These are phyloP conservation scores for Heliamphora exappendiculata DNA, from an alignment of 148 eudicot genomes.

Conservation along the genomic window DNA sequence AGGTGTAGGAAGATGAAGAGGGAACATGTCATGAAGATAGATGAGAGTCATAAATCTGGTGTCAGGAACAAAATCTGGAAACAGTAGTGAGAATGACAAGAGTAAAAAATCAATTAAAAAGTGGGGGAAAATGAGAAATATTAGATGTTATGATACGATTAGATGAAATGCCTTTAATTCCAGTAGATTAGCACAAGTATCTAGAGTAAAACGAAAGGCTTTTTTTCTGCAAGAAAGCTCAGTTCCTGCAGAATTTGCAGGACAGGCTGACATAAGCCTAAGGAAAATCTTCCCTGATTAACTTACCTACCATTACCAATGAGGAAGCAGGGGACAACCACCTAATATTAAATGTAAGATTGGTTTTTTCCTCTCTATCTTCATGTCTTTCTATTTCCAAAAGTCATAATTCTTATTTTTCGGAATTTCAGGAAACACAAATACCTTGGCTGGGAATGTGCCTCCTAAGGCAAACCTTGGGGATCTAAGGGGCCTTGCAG, in stretches of 20 bases:
- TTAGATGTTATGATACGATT: neutral
- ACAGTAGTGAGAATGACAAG: neutral
- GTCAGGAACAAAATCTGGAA: neutral
- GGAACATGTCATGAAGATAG: neutral
- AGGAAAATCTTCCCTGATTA: neutral
- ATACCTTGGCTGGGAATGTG: constrained; percentile 88
- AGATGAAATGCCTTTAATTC: neutral
- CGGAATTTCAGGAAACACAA: constrained; percentile 77
- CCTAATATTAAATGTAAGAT: neutral
- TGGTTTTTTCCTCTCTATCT: neutral
- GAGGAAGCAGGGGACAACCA: neutral
- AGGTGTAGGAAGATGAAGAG: neutral
- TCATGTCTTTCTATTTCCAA: neutral
- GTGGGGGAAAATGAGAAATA: neutral
- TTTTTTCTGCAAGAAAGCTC: neutral
- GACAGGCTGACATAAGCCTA: neutral
- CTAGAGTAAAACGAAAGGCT: neutral
- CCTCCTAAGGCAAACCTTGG: constrained; percentile 95
- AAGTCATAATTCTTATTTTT: neutral
- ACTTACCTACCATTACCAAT: neutral
- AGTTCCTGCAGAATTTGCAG: neutral
- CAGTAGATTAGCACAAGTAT: neutral
- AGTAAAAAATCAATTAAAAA: neutral
- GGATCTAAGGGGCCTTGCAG: constrained; percentile 72
- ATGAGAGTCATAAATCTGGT: neutral